Evolutionary conservation across 305 asterid species (phyloP), one percentile per base, ranked within the genome.

Genomic region (Fraxinus albicans): DNA sequence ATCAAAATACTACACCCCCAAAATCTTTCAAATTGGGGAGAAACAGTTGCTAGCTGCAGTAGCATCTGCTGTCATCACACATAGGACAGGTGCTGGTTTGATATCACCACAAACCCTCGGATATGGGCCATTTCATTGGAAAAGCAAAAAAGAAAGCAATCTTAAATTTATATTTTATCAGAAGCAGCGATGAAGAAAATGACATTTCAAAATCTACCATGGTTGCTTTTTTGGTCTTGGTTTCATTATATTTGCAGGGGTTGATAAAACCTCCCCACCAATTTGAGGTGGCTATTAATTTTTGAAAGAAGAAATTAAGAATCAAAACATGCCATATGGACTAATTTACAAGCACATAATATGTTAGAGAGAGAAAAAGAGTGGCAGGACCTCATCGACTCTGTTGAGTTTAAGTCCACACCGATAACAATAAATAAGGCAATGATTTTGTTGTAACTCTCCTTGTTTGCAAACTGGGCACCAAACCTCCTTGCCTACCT

Each of bases 391-490:
- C 98, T 91, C 98, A 50, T 89, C 89, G 80, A 85, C 92, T 90
- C 91, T 91, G 65, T 86, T 81, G 79, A 96, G 91, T 86, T 85
- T 85, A 84, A 96, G 88, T 76, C 86, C 87, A 88, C 99, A 94
- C 44, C 13, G 90, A 79, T 83, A 83, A 93, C 98, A 96, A 83
- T 72, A 84, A 83, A 96, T 93, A 76, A 83, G 84, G 83, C 77
- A 86, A 80, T 75, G 80, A 83, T 88, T 89, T 85, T 93, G 93
- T 84, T 81, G 93, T 77, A 96, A 86, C 85, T 90, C 90, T 81
- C 93, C 97, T 65, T 82, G 91, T 92, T 93, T 96, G 94, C 98
- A 96, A 82, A 93, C 85, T 83, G 99, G 98, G 83, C 99, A 96
- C 97, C 98, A 96, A 70, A 94, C 90, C 86, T 87, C 93, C 86